A percentile compares a stretch with the other conserved stretches of the same genome.
phyloP scores from a whole-genome alignment of 345 rosid genomes.

The Melaleuca quinquenervia region DNA sequence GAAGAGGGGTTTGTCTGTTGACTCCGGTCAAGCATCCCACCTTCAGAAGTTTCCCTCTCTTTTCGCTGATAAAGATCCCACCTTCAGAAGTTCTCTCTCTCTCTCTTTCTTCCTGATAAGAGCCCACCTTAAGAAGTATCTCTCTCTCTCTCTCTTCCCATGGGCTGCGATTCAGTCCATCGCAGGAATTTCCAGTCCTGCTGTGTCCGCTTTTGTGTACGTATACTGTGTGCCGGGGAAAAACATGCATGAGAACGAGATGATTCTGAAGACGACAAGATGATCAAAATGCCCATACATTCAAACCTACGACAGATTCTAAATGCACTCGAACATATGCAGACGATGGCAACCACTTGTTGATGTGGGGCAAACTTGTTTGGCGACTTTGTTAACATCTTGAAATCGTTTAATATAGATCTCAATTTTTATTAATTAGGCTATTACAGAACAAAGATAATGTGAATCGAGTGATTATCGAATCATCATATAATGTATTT shows the following conservation, averaged over 20 bases:
- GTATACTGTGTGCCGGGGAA: not conserved
- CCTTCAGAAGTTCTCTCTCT: not conserved
- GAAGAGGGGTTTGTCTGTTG: too few species aligned
- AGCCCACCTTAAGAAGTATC: not conserved
- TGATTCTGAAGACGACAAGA: not conserved
- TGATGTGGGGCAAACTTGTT: too few species aligned
- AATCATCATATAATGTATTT: too few species aligned
- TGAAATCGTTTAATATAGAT: too few species aligned
- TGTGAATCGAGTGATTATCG: too few species aligned
- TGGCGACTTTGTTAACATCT: too few species aligned
- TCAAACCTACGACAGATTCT: not conserved
- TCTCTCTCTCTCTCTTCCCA: not conserved
- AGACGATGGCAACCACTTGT: too few species aligned
- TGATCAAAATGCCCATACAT: not conserved
- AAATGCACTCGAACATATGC: not conserved
- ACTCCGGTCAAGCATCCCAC: too few species aligned
- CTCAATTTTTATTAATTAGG: too few species aligned
- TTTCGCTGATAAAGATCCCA: too few species aligned
- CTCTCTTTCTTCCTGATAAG: not conserved
- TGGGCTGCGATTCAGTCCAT: not conserved
- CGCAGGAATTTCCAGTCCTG: not conserved
- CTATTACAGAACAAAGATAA: too few species aligned
- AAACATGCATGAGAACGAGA: not conserved
- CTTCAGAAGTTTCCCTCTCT: too few species aligned
- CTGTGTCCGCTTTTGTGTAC: not conserved